These are phyloP conservation scores for Angophora floribunda DNA, from an alignment of 345 rosid genomes.

Conservation along the genomic window DNA sequence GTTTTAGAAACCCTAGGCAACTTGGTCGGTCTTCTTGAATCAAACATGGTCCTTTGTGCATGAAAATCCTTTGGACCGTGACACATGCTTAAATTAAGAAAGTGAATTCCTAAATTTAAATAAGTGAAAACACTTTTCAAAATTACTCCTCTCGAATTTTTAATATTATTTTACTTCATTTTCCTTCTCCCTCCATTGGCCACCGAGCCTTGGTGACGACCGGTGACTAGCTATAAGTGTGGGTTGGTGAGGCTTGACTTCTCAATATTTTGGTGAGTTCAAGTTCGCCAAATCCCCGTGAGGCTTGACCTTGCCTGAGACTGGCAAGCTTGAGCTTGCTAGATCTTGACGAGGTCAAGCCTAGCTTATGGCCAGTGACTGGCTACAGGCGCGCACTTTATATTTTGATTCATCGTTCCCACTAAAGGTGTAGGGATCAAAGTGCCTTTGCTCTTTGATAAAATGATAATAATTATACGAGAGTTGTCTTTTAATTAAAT, in stretches of 20 bases:
- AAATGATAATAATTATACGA: neutral
- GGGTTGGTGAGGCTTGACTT: neutral
- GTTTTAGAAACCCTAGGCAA: neutral
- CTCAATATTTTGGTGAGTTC: neutral
- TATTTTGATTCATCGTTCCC: neutral
- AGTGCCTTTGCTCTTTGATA: neutral
- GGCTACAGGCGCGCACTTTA: neutral
- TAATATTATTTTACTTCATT: too few species aligned
- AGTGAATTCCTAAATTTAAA: neutral
- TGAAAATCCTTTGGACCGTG: neutral
- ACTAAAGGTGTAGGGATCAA: neutral
- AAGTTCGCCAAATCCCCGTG: too few species aligned
- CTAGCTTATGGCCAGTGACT: neutral
- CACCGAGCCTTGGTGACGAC: too few species aligned
- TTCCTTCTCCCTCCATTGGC: neutral
- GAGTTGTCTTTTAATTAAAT: neutral
- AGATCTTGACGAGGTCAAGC: neutral
- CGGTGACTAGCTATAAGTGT: neutral
- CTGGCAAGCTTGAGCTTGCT: neutral
- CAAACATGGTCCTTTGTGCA: accelerated
- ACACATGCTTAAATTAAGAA: neutral
- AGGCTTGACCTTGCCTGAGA: too few species aligned
- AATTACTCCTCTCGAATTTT: neutral
- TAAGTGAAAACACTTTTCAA: neutral
- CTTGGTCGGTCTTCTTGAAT: too few species aligned